phyloP scores from a whole-genome alignment of 2,329 filamentous ascomycete genomes.

The Sphaerulina musiva region DNA sequence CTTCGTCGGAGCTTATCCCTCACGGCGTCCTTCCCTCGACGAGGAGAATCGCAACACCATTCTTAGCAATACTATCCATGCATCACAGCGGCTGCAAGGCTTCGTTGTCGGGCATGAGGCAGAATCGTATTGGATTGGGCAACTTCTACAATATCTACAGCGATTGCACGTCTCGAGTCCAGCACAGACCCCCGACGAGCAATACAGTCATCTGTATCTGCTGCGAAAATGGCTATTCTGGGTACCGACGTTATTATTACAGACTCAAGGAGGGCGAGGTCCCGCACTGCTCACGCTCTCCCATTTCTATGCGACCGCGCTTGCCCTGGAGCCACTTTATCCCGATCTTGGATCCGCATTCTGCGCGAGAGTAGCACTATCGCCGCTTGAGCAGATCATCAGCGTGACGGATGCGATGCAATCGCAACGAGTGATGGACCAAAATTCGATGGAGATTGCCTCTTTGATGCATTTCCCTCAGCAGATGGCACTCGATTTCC shows the following conservation, averaged over 20 bases:
- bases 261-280: slow-evolving; percentile 67
- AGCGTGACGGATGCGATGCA: slow-evolving; percentile 64
- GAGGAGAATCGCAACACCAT: slow-evolving; percentile 23
- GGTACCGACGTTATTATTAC: slow-evolving; percentile 79
- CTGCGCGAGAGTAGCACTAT: slow-evolving; percentile 60
- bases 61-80: slow-evolving; percentile 38
- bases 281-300: slow-evolving; percentile 77
- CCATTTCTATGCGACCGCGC: slow-evolving; percentile 82
- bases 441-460: slow-evolving; percentile 39
- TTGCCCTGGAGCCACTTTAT: slow-evolving; percentile 84
- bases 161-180: slow-evolving; percentile 38
- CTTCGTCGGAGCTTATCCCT: slow-evolving; percentile 20
- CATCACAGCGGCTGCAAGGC: slow-evolving; percentile 40
- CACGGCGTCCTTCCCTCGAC: slow-evolving; percentile 19
- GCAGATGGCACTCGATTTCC: slow-evolving; percentile 40
- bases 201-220: slow-evolving; percentile 83
- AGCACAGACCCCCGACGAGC: slow-evolving; percentile 59
- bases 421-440: slow-evolving; percentile 37
- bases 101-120: slow-evolving; percentile 41
- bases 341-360: slow-evolving; percentile 87
- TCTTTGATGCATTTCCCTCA: slow-evolving; percentile 44
- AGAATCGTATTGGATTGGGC: slow-evolving; percentile 45
- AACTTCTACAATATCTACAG: slow-evolving; percentile 44
- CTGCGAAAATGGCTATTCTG: slow-evolving; percentile 92
- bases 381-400: slow-evolving; percentile 80